Base-by-base conservation (phyloP, 1,284 basidiomycete genomes). In the Ceratobasidium sp. region DNA sequence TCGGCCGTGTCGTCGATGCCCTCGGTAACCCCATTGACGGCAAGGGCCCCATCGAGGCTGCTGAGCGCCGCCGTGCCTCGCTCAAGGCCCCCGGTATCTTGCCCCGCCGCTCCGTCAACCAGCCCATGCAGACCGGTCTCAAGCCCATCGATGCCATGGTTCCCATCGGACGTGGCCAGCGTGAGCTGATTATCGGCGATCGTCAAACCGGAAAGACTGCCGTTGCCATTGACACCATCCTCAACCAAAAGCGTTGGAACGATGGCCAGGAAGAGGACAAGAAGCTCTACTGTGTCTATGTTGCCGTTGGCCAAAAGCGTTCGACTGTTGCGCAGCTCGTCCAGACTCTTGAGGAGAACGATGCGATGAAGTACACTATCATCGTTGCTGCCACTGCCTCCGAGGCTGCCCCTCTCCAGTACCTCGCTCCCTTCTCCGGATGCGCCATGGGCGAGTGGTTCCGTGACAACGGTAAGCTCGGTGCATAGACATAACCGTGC, bases 361-460 rank as follows among this genome's bases (percentile, higher is more conserved):
- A 98, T 78, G 96, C 96, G 73, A 92, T 99, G 91, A 98, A 98
- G 86, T 99, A 99, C 87, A 87, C 94, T 73, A 96, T 98, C 83
- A 94, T 99, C 76, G 96, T 99, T 77, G 96, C 96, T 78, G 96
- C 96, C 76, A 99, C 96, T 73, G 96, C 96, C 73, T 98, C 96
- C 49, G 96, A 99, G 85, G 96, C 96, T 78, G 96, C 96, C 77
- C 96, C 96, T 75, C 87, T 99, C 71, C 96, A 98, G 82, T 99
- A 98, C 85, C 92, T 98, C 75, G 96, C 96, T 78, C 96, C 96
- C 77, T 99, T 99, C 94, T 96, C 96, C 77, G 96, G 96, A 75
- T 96, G 94, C 83, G 96, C 96, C 78, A 99, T 99, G 93, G 96
- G 96, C 82, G 96, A 99, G 86, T 99, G 96, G 96, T 99, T 99